These are phyloP conservation scores for Pterocarpus macrocarpus DNA, from an alignment of 306 rosid genomes.

Conservation along the genomic window DNA sequence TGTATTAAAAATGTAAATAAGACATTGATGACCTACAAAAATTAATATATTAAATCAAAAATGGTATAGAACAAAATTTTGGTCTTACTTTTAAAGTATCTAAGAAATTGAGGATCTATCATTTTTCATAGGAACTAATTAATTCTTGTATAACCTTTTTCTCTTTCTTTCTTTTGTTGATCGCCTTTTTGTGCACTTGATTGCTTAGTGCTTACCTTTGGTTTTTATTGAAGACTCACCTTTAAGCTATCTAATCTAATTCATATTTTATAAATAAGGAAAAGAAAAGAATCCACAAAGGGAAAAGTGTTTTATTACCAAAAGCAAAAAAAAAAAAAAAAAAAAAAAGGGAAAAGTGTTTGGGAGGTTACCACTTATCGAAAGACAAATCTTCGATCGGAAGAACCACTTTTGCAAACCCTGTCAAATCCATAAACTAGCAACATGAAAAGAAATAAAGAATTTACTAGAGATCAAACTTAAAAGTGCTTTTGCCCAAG, in stretches of 20 bases:
- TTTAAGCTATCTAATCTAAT: background rate
- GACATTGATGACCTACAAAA: no score
- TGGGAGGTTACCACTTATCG: slow-evolving; percentile 12
- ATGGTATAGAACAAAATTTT: no score
- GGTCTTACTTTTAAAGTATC: no score
- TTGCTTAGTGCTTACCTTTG: background rate
- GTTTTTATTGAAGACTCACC: background rate
- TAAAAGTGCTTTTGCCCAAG: no score
- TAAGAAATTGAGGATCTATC: no score
- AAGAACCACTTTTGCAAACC: background rate
- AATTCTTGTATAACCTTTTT: background rate
- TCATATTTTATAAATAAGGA: background rate
- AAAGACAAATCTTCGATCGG: background rate
- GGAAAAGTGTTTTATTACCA: background rate
- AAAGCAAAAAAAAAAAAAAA: no score
- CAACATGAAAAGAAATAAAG: background rate
- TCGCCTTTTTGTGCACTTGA: background rate
- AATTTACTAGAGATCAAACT: background rate
- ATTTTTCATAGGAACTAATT: no score
- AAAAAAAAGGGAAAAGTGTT: background rate
- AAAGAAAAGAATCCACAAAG: background rate
- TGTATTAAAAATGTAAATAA: no score
- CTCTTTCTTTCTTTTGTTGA: background rate
- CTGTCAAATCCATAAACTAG: background rate
- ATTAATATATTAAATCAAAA: no score